Conservation (phyloP, 495 filamentous ascomycete genomes). For the Tuber borchii region DNA sequence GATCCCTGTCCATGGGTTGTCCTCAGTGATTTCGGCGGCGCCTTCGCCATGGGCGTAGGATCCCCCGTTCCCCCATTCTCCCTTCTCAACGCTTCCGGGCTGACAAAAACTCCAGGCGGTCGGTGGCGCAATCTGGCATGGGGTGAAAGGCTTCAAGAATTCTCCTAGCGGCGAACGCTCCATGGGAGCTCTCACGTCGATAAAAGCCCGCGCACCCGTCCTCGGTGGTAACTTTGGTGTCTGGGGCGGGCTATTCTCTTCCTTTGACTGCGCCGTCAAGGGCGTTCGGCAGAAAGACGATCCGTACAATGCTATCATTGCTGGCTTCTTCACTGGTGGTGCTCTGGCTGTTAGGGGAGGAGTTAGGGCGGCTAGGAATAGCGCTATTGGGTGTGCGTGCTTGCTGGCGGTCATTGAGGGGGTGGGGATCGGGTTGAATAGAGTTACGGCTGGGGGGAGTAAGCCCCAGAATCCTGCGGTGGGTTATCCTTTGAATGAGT, state of each 20-base stretch:
- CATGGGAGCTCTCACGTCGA: slow-evolving; percentile 91
- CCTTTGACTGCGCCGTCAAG: slow-evolving; percentile 96
- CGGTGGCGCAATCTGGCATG: slow-evolving; percentile 94
- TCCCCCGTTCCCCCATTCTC: slow-evolving; percentile 12
- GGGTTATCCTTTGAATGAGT: slow-evolving; percentile 5
- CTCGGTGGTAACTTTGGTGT: slow-evolving; percentile 96
- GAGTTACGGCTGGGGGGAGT: slow-evolving; percentile 90
- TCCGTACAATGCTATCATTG: slow-evolving; percentile 91
- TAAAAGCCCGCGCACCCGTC: slow-evolving; percentile 93
- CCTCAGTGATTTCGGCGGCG: slow-evolving; percentile 92
- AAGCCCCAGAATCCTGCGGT: slow-evolving; percentile 47
- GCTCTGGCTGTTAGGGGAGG: slow-evolving; percentile 85
- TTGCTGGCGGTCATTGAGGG: slow-evolving; percentile 94
- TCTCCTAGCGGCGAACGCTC: slow-evolving; percentile 73
- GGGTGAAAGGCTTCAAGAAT: slow-evolving; percentile 92
- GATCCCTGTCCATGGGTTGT: slow-evolving; percentile 94
- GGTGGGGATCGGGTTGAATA: slow-evolving; percentile 92
- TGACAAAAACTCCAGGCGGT: slow-evolving; percentile 55
- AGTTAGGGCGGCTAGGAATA: slow-evolving; percentile 78
- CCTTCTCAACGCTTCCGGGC: slow-evolving; percentile 1
- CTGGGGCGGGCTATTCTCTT: slow-evolving; percentile 92
- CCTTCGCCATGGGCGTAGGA: slow-evolving; percentile 93
- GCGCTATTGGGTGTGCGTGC: slow-evolving; percentile 89
- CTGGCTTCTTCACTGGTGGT: slow-evolving; percentile 95
- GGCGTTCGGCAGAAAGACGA: slow-evolving; percentile 94